These are phyloP conservation scores for Simplicillium sp. DNA, from an alignment of 2,329 filamentous ascomycete genomes.

Conservation along the genomic window DNA sequence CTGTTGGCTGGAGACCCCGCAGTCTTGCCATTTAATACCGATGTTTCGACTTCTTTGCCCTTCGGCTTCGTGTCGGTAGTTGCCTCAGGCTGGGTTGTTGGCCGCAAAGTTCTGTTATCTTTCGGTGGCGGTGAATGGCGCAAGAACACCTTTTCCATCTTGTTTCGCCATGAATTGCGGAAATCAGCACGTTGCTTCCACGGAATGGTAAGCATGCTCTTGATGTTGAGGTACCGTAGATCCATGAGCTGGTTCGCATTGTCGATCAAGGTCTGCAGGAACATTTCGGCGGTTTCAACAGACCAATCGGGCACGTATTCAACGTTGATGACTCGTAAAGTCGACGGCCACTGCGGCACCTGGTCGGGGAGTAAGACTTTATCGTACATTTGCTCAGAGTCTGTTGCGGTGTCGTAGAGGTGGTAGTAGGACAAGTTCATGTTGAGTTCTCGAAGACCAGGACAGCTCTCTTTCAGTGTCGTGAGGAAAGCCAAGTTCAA, in stretches of 20 bases:
- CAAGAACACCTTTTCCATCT: conserved; percentile 58
- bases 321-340: conserved; percentile 63
- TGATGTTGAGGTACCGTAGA: conserved; percentile 63
- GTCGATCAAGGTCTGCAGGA: conserved; percentile 71
- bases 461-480: conserved; percentile 56
- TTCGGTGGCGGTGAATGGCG: conserved; percentile 33
- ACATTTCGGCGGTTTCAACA: conserved; percentile 58
- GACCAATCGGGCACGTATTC: conserved; percentile 70
- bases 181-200: conserved; percentile 80
- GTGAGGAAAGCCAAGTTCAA: conserved; percentile 68
- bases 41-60: conserved; percentile 2
- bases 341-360: conserved; percentile 68
- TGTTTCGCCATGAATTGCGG: conserved; percentile 67
- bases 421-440: conserved; percentile 77
- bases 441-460: conserved; percentile 57
- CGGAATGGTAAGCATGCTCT: conserved; percentile 67
- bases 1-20: conserved; percentile 15
- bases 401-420: conserved; percentile 55
- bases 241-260: conserved; percentile 55
- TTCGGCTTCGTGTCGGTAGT: conserved; percentile 2
- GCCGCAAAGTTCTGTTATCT: conserved; percentile 13
- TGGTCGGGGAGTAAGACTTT: conserved; percentile 54
- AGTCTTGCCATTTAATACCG: conserved; percentile 10
- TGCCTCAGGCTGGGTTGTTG: background rate
- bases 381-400: conserved; percentile 68